phyloP scores from a whole-genome alignment of 2,329 filamentous ascomycete species.

The Exophiala dermatitidis region DNA sequence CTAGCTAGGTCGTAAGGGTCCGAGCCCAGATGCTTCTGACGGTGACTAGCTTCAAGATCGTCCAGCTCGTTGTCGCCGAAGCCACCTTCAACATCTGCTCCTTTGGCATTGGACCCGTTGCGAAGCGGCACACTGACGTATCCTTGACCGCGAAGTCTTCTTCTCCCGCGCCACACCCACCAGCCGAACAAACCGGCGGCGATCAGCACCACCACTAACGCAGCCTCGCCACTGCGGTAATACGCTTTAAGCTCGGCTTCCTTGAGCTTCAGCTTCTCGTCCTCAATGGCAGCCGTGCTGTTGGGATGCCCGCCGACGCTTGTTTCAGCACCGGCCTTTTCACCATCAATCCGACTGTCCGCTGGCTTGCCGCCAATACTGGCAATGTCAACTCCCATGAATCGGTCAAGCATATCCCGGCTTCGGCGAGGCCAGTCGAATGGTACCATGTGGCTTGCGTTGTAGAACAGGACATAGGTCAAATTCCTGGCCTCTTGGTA shows the following conservation, averaged over 20 bases:
- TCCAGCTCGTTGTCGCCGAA: constrained; percentile 58
- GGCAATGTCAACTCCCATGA: constrained; percentile 86
- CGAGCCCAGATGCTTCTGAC: constrained; percentile 29
- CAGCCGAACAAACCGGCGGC: constrained; percentile 69
- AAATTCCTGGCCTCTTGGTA: constrained; percentile 93
- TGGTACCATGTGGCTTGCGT: constrained; percentile 96
- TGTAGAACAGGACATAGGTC: constrained; percentile 92
- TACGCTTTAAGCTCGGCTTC: constrained; percentile 85
- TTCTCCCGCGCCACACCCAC: constrained; percentile 53
- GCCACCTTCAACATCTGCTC: constrained; percentile 52
- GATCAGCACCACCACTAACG: constrained; percentile 71
- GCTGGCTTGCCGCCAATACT: constrained; percentile 74
- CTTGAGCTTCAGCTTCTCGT: constrained; percentile 65
- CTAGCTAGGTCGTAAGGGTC: constrained; percentile 44
- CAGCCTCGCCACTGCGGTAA: constrained; percentile 76
- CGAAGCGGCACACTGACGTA: constrained; percentile 31
- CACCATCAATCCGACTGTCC: constrained; percentile 76
- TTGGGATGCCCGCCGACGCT: constrained; percentile 68
- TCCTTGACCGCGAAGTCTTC: constrained; percentile 41
- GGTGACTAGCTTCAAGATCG: constrained; percentile 37
- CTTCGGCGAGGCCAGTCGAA: constrained; percentile 82
- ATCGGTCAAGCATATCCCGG: constrained; percentile 94
- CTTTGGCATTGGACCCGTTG: constrained; percentile 32
- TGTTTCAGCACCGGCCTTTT: constrained; percentile 64
- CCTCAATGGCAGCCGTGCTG: constrained; percentile 59